A percentile compares a stretch with the other conserved stretches of the same genome.
Evolutionary conservation across 148 eudicot species (phyloP).

Genomic region (Drosera capensis): DNA sequence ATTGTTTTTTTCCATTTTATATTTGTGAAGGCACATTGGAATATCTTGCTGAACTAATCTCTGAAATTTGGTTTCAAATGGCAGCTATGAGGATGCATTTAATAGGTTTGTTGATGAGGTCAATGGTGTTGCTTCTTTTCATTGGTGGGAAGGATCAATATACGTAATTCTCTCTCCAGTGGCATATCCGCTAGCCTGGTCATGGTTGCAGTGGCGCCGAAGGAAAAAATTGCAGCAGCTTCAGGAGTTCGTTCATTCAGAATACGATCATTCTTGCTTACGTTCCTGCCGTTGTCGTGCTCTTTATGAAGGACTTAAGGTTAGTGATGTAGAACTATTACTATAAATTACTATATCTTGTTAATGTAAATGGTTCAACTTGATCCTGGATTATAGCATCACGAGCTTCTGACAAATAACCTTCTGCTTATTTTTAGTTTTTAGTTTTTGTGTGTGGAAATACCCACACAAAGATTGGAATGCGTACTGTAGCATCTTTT

Average conservation of each 20-base stretch:
- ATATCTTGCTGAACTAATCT: too few species aligned
- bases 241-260: slow-evolving; percentile 97
- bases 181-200: slow-evolving; percentile 89
- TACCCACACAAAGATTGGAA: too few species aligned
- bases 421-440: too few species aligned
- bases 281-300: slow-evolving; percentile 99
- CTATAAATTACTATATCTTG: not conserved
- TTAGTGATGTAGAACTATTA: slow-evolving; percentile 9
- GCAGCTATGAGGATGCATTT: slow-evolving; percentile 89
- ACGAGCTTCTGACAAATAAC: not conserved
- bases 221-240: slow-evolving; percentile 68
- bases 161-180: slow-evolving; percentile 53
- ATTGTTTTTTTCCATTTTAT: too few species aligned
- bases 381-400: not conserved
- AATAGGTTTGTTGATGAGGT: slow-evolving; percentile 88
- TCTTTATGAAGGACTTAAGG: slow-evolving; percentile 99
- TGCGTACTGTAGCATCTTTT: too few species aligned
- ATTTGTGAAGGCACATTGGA: too few species aligned
- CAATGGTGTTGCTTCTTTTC: slow-evolving; percentile 75
- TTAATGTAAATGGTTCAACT: not conserved
- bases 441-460: too few species aligned
- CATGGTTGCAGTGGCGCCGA: slow-evolving; percentile 95
- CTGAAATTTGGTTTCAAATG: too few species aligned
- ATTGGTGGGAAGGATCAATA: slow-evolving; percentile 99
- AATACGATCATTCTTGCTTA: slow-evolving; percentile 97